Evolutionary conservation across 495 filamentous ascomycete genomes (phyloP).

Genomic region (Oidiodendron maius): DNA sequence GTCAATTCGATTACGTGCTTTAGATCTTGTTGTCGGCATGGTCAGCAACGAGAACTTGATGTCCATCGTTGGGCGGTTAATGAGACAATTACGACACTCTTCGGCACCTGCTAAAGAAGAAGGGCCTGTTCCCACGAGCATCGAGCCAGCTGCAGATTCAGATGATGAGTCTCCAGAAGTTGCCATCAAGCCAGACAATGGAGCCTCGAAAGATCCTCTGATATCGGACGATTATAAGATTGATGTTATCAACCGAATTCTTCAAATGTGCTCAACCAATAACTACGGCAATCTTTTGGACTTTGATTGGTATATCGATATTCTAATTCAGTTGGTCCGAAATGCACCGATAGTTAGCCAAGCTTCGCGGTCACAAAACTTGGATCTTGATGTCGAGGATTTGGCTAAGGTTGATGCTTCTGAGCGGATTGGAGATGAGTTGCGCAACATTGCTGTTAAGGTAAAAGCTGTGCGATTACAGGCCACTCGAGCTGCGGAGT

Average conservation of each 20-base stretch:
- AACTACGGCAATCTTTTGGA: constrained; percentile 81
- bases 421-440: constrained; percentile 71
- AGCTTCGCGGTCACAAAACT: constrained; percentile 14
- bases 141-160: constrained; percentile 45
- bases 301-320: constrained; percentile 94
- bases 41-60: constrained; percentile 77
- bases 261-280: constrained; percentile 86
- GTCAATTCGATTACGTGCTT: constrained; percentile 87
- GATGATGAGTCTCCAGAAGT: constrained; percentile 52
- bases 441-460: constrained; percentile 87
- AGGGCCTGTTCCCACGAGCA: constrained; percentile 14
- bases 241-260: constrained; percentile 70
- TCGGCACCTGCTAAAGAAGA: constrained; percentile 24
- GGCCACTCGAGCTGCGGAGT: constrained; percentile 77
- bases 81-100: constrained; percentile 67
- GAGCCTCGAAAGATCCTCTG: constrained; percentile 30
- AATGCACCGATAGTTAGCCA: constrained; percentile 44
- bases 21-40: constrained; percentile 89
- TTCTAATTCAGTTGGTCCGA: constrained; percentile 73
- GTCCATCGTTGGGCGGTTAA: constrained; percentile 76
- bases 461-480: constrained; percentile 73
- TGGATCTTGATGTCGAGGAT: background rate
- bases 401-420: constrained; percentile 43
- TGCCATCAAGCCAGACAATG: constrained; percentile 28
- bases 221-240: constrained; percentile 79